These are phyloP conservation scores for Microcos paniculata DNA, from an alignment of 345 rosid species.

Conservation along the genomic window DNA sequence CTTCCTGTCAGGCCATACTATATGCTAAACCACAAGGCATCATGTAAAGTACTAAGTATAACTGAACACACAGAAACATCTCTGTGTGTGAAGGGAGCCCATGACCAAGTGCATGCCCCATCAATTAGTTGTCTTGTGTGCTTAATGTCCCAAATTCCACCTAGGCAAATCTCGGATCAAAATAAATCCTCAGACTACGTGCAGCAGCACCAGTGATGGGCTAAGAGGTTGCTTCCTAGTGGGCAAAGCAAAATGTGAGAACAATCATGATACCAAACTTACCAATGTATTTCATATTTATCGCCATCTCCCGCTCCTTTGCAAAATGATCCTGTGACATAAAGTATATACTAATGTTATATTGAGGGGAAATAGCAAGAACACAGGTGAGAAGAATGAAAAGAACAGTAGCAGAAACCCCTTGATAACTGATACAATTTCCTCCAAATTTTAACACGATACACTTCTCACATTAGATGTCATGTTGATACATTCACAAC, in stretches of 20 bases:
- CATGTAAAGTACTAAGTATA: background rate
- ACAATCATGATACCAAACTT: constrained; percentile 13
- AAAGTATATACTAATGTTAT: constrained; percentile 1
- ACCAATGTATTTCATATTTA: constrained; percentile 95
- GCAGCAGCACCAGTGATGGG: background rate
- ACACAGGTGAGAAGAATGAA: background rate
- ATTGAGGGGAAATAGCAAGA: constrained; percentile 8
- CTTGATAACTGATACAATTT: background rate
- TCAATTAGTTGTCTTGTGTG: background rate
- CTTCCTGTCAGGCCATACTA: background rate
- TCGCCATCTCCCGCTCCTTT: constrained; percentile 55
- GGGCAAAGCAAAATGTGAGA: background rate
- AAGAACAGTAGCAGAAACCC: background rate
- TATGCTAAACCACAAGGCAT: background rate
- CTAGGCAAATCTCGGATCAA: background rate
- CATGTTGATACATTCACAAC: background rate
- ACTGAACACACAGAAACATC: background rate
- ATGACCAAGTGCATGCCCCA: background rate
- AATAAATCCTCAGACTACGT: background rate
- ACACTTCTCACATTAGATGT: background rate
- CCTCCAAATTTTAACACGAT: background rate
- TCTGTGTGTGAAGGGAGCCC: background rate
- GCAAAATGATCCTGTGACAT: constrained; percentile 71
- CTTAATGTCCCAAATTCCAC: background rate
- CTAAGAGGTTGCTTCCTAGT: background rate